A percentile compares a stretch with the other conserved stretches of the same genome.
phyloP scores from a whole-genome alignment of 768 basidiomycete species.

The Leccinum boreale region DNA sequence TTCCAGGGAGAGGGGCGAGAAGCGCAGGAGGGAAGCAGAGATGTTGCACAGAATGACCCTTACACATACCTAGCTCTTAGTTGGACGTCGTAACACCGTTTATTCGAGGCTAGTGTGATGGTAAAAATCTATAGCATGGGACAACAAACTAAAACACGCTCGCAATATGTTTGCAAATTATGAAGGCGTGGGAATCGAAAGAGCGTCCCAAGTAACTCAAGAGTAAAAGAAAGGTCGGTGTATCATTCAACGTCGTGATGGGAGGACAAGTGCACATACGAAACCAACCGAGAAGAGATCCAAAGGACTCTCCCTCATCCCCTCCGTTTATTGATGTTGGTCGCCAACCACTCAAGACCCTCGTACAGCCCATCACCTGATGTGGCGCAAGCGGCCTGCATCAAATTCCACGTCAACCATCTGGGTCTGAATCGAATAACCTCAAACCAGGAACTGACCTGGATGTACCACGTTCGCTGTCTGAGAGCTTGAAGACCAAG shows the following conservation, averaged over 20 bases:
- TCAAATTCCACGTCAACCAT: constrained; percentile 16
- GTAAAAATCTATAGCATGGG: background rate
- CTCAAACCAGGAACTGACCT: constrained; percentile 48
- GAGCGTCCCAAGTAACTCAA: constrained; percentile 26
- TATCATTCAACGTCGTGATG: constrained; percentile 56
- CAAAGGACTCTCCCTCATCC: constrained; percentile 42
- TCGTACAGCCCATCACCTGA: constrained; percentile 98
- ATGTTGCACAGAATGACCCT: constrained; percentile 58
- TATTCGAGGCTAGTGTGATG: constrained; percentile 6
- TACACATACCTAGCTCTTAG: constrained; percentile 12
- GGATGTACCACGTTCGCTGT: constrained; percentile 97
- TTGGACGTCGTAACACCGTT: constrained; percentile 2
- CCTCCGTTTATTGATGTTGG: constrained; percentile 80
- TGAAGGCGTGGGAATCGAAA: constrained; percentile 23
- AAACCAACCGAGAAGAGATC: constrained; percentile 36
- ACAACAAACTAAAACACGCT: constrained; percentile 3
- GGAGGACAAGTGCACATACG: constrained; percentile 50
- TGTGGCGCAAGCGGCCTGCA: constrained; percentile 93
- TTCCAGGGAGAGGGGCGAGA: constrained; percentile 66
- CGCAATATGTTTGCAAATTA: constrained; percentile 3
- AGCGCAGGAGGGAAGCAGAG: constrained; percentile 74
- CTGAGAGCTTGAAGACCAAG: constrained; percentile 96
- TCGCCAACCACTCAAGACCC: constrained; percentile 95
- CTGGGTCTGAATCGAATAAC: background rate
- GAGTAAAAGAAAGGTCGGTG: constrained; percentile 38